A percentile compares a stretch with the other conserved stretches of the same genome.
These are phyloP conservation scores for Diutina scorzettiae DNA, from an alignment of 1,139 yeast species.

Conservation along the genomic window DNA sequence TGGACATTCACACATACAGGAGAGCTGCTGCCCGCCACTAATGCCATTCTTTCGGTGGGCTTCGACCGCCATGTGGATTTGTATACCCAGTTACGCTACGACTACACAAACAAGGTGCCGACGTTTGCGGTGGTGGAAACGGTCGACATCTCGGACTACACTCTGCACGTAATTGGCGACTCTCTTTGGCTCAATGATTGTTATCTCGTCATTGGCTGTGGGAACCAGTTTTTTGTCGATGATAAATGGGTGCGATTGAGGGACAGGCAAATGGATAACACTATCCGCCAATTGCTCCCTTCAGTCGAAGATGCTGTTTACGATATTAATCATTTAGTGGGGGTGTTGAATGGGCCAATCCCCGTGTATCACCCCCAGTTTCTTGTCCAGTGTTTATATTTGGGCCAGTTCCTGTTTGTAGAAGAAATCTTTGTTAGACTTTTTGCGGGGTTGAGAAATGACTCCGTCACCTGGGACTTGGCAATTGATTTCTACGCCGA, in stretches of 20 bases:
- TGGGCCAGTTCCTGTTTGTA: constrained; percentile 47
- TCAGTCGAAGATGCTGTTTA: constrained; percentile 15
- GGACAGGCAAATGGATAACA: constrained; percentile 18
- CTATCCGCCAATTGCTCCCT: constrained; percentile 36
- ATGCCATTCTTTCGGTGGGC: constrained; percentile 73
- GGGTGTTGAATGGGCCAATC: constrained; percentile 76
- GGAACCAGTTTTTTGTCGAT: constrained; percentile 78
- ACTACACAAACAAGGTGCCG: constrained; percentile 72
- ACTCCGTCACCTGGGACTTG: constrained; percentile 26
- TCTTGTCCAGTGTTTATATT: constrained; percentile 63
- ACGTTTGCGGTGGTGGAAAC: constrained; percentile 67
- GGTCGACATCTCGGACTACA: constrained; percentile 57
- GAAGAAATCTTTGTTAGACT: constrained; percentile 45
- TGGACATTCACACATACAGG: constrained; percentile 57
- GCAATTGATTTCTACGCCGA: not conserved
- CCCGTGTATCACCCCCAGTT: constrained; percentile 91
- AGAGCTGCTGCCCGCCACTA: constrained; percentile 27
- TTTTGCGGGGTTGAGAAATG: constrained; percentile 35
- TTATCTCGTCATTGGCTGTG: constrained; percentile 70
- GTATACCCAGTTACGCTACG: constrained; percentile 76
- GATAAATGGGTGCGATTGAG: constrained; percentile 42
- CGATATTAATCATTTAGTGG: constrained; percentile 42
- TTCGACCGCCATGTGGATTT: constrained; percentile 50
- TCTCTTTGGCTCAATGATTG: constrained; percentile 79
- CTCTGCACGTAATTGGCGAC: constrained; percentile 78